phyloP scores from a whole-genome alignment of 208 protist species.

The Trypanosoma vivax region DNA sequence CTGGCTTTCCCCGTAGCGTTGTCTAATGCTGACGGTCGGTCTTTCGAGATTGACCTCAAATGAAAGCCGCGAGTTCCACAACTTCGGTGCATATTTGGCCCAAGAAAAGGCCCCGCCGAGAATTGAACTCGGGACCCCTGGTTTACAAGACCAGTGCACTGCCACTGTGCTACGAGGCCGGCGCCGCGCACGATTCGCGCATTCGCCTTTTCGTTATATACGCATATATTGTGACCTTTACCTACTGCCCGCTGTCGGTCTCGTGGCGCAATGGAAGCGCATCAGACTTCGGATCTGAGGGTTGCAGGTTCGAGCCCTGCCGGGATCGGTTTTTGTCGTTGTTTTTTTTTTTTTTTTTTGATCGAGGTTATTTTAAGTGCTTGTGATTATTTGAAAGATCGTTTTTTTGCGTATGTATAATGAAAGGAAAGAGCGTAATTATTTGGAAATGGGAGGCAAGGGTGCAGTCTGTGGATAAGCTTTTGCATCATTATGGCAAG shows the following conservation, averaged over 20 bases:
- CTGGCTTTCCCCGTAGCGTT: too few species aligned
- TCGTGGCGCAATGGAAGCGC: slow-evolving; percentile 66
- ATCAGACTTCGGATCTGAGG: slow-evolving; percentile 69
- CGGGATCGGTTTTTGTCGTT: slow-evolving; percentile 33
- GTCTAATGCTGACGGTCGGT: too few species aligned
- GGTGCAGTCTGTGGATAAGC: too few species aligned
- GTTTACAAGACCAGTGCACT: slow-evolving; percentile 55
- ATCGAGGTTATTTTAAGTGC: too few species aligned
- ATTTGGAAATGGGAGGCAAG: too few species aligned
- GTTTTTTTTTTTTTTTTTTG: neutral
- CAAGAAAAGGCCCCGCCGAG: slow-evolving; percentile 26
- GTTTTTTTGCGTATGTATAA: too few species aligned
- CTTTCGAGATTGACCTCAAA: too few species aligned
- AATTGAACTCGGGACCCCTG: slow-evolving; percentile 52
- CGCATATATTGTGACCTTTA: neutral
- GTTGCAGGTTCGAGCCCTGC: slow-evolving; percentile 69
- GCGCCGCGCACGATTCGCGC: neutral
- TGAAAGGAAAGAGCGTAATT: too few species aligned
- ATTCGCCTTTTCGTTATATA: neutral
- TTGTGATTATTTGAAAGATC: too few species aligned
- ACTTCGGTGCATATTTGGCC: neutral
- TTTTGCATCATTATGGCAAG: too few species aligned
- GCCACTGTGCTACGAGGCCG: slow-evolving; percentile 47
- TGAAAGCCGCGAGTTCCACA: too few species aligned
- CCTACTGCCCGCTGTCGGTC: slow-evolving; percentile 12